Base-by-base conservation (phyloP, 1,284 basidiomycete genomes). In the Tilletia setariae region DNA sequence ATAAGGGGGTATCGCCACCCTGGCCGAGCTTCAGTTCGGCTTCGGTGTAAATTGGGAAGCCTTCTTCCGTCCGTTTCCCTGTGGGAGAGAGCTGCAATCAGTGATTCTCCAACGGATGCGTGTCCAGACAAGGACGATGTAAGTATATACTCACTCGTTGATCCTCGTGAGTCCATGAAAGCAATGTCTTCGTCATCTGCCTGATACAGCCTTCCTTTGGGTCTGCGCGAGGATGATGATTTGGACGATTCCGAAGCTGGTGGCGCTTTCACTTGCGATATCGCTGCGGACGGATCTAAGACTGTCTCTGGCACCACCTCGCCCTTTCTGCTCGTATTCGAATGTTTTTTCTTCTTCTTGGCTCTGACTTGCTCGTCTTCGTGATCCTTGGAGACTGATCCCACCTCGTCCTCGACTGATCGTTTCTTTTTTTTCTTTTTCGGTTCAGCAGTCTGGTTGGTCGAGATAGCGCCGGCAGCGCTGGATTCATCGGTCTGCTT, bases 41-140 rank as follows among this genome's bases (percentile, higher is more conserved):
- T 46, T 65, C 64, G 16, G 64, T 49, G 47, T 65, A 65, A 6
- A 65, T 46, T 9, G 47, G 47, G 46, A 47, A 65, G 23, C 64
- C 64, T 51, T 65, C 64, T 21, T 47, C 64, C 30, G 64, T 65
- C 25, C 46, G 44, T 51, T 65, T 65, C 15, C 64, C 40, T 46
- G 28, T 7, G 46, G n/a, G 15, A 0, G 15, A 16, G 23, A 23
- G 15, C 9, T 44, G 35, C 2, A 40, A 61, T 25, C n/a, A n/a
- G n/a, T n/a, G n/a, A 9, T 9, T 11, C 11, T 11, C 43, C 11
- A 44, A 19, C 43, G 43, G 11, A 44, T 9, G 43, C 43, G 19
- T 11, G 11, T 11, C 43, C 43, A 19, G 19, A 9, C 11, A 44
- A 19, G 43, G 19, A 19, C 43, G 19, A 9, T 44, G 43, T 19